Conservation (phyloP, 2,329 filamentous ascomycete species). For the Ophiostoma novo-ulmi region DNA sequence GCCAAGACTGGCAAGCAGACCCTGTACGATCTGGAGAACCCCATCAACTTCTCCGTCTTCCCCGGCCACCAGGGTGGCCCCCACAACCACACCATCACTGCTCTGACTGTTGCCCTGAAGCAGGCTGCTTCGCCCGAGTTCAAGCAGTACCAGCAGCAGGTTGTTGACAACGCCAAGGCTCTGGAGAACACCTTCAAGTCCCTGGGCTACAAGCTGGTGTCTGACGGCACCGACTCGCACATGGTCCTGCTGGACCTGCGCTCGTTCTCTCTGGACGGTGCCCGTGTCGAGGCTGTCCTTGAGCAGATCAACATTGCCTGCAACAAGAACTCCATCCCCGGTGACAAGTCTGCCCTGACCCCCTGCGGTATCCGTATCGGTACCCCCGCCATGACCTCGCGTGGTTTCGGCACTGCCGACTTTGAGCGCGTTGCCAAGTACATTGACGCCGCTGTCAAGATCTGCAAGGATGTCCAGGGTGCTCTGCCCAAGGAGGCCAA, state of each 20-base stretch:
- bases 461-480: conserved; percentile 82
- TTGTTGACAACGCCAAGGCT: conserved; percentile 88
- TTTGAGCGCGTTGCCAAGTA: conserved; percentile 86
- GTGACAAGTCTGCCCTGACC: conserved; percentile 93
- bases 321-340: conserved; percentile 99
- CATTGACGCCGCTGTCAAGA: conserved; percentile 83
- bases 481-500: conserved; percentile 91
- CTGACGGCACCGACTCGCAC: conserved; percentile 94
- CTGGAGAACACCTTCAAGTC: conserved; percentile 79
- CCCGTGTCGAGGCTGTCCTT: conserved; percentile 89
- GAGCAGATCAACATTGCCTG: conserved; percentile 98
- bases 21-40: conserved; percentile 87
- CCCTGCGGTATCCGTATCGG: conserved; percentile 94
- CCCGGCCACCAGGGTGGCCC: conserved; percentile 97
- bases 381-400: conserved; percentile 93
- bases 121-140: conserved; percentile 89
- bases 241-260: conserved; percentile 95
- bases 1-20: conserved; percentile 86
- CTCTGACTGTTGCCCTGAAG: conserved; percentile 88
- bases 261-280: conserved; percentile 79
- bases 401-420: conserved; percentile 87
- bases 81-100: conserved; percentile 99
- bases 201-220: conserved; percentile 89
- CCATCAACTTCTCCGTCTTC: conserved; percentile 99
- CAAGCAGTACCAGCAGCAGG: conserved; percentile 87